Conservation (phyloP, 257 asterid species). For the Scutellaria baicalensis region DNA sequence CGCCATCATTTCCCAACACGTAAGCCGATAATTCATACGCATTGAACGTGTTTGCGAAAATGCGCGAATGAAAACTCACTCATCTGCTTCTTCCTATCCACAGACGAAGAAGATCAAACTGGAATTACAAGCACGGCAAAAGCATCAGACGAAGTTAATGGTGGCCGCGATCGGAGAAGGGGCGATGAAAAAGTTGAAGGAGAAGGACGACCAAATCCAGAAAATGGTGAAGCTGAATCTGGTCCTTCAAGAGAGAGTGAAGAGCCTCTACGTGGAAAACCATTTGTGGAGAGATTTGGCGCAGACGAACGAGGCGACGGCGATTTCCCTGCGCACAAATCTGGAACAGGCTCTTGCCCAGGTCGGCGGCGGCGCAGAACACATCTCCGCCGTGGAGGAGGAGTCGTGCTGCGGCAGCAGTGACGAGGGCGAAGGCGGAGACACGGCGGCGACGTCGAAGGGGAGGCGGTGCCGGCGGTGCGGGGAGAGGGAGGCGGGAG, state of each 20-base stretch:
- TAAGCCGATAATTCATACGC: neutral
- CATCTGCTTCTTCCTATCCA: neutral
- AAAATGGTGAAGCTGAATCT: constrained; percentile 34
- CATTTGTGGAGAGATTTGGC: constrained; percentile 62
- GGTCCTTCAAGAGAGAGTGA: constrained; percentile 38
- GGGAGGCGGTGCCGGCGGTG: constrained; percentile 38
- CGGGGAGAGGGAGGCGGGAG: constrained; percentile 51
- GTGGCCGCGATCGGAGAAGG: constrained; percentile 41
- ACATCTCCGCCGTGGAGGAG: constrained; percentile 10
- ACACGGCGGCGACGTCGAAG: too few relatives aligned
- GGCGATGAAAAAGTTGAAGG: constrained; percentile 29
- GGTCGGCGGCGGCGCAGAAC: constrained; percentile 4
- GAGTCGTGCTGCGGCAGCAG: constrained; percentile 64
- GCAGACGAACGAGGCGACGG: constrained; percentile 56
- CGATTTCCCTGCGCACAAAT: constrained; percentile 43
- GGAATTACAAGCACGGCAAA: constrained; percentile 55
- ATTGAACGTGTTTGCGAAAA: too few relatives aligned
- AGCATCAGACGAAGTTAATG: constrained; percentile 36
- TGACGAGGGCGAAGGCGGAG: neutral
- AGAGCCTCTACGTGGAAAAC: constrained; percentile 32
- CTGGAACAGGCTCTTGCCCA: constrained; percentile 43
- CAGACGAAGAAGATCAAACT: constrained; percentile 48
- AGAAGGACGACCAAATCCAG: constrained; percentile 53
- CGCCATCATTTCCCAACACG: constrained; percentile 40
- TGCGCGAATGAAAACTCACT: too few relatives aligned